Evolutionary conservation across 2,329 filamentous ascomycete genomes (phyloP).

Genomic region (Colletotrichum gigasporum): DNA sequence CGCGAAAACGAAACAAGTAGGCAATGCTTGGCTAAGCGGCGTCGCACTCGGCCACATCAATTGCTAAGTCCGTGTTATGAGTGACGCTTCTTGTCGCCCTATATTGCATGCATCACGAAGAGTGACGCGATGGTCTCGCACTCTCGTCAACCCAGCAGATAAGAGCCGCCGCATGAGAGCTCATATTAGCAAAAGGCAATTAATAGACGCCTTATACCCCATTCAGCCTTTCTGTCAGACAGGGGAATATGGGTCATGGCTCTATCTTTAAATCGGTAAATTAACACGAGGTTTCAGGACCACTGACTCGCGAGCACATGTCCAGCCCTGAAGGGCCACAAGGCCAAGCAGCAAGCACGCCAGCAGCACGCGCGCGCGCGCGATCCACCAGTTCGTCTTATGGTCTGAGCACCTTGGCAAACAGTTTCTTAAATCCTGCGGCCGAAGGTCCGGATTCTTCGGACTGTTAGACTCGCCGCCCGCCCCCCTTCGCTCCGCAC

Average conservation of each 20-base stretch:
- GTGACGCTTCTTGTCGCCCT: too few relatives aligned
- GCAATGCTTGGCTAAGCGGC: too few relatives aligned
- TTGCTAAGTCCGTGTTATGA: too few relatives aligned
- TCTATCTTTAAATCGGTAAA: neutral
- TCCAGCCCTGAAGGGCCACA: too few relatives aligned
- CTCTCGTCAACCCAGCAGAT: too few relatives aligned
- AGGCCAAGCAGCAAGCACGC: too few relatives aligned
- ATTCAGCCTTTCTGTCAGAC: neutral
- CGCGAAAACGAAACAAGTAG: too few relatives aligned
- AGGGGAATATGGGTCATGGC: neutral
- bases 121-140: neutral
- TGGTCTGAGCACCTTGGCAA: neutral
- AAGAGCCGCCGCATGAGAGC: neutral
- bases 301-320: conserved; percentile 7
- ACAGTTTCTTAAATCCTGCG: neutral
- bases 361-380: neutral
- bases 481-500: neutral
- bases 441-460: neutral
- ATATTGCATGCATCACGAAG: too few relatives aligned
- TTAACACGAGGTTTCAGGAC: conserved; percentile 7
- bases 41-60: too few relatives aligned
- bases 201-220: neutral
- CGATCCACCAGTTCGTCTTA: neutral
- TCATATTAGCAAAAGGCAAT: neutral
- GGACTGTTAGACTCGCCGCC: neutral